Evolutionary conservation across 179 eudicot species (phyloP), one percentile per base, ranked within the genome.

Genomic region (Silene coronaria): DNA sequence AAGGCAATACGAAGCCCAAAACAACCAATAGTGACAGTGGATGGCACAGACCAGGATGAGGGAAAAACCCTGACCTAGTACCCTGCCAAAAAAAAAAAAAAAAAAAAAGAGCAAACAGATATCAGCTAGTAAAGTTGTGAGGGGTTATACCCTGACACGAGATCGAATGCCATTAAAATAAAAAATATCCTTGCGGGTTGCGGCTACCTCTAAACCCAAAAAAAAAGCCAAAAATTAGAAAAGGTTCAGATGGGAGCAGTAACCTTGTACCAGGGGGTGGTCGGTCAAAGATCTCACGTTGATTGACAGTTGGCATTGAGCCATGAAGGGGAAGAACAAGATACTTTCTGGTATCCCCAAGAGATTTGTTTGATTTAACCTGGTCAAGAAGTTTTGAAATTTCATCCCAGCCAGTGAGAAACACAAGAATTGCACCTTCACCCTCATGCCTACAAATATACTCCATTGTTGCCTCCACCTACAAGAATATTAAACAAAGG

Each of bases 381-480:
- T 76, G 86, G 73, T 92, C 97, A 77, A 83, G 87, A 64, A 95
- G 82, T 90, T 95, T 95, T 32, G 99, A 92, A 61, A 95, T 95
- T 72, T 95, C 99, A 86, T 95, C 97, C 99, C 99, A 95, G 24
- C 99, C 99, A 67, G 99, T 88, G 71, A 95, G 97, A 82, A 95
- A 95, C 36, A 95, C 95, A 79, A 95, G 95, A 75, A 95, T 80
- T 70, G 99, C 99, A 67, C 99, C 99, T 64, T 87, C 84, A 80
- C 87, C 89, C 81, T 89, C 91, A 80, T 87, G 80, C 74, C 91
- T 89, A 80, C 97, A 90, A 32, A 92, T 91, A 78, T 90, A 73
- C 82, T 95, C 97, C 46, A 95, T 84, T 27, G 97, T 83, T 80
- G 96, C 87, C 74, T 95, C 97, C 78, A 95, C 96, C 99, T 95